phyloP scores from a whole-genome alignment of 2,329 filamentous ascomycete genomes.

The Colletotrichum tofieldiae region DNA sequence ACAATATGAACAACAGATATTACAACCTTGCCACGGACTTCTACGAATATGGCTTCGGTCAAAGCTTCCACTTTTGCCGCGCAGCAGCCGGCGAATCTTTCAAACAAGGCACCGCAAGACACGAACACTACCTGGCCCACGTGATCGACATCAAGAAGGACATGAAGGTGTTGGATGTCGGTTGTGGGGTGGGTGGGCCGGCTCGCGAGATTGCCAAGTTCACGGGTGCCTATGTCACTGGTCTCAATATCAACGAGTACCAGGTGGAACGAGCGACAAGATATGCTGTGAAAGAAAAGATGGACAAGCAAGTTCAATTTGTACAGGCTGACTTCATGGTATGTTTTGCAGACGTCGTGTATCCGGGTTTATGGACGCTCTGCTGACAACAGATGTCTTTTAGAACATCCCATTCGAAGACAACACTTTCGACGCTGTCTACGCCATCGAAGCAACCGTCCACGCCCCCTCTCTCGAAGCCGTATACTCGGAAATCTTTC shows the following conservation, averaged over 20 bases:
- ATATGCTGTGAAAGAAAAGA: slow-evolving; percentile 86
- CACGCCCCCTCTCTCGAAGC: slow-evolving; percentile 93
- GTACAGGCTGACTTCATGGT: slow-evolving; percentile 98
- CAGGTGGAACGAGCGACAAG: slow-evolving; percentile 94
- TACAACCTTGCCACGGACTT: slow-evolving; percentile 97
- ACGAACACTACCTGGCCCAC: slow-evolving; percentile 97
- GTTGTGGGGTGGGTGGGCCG: slow-evolving; percentile 96
- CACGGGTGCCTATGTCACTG: slow-evolving; percentile 88
- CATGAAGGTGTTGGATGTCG: slow-evolving; percentile 95
- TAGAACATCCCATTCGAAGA: slow-evolving; percentile 77
- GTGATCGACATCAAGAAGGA: slow-evolving; percentile 87
- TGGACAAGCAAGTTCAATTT: slow-evolving; percentile 85
- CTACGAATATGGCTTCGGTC: slow-evolving; percentile 97
- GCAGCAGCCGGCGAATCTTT: slow-evolving; percentile 91
- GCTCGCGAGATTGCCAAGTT: slow-evolving; percentile 98
- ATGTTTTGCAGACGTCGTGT: slow-evolving; percentile 30
- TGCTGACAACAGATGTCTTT: too few species aligned
- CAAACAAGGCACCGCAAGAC: slow-evolving; percentile 91
- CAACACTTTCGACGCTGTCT: slow-evolving; percentile 93
- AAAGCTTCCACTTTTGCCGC: slow-evolving; percentile 98
- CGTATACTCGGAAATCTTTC: slow-evolving; percentile 95
- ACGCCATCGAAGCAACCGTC: slow-evolving; percentile 97
- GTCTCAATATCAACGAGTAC: slow-evolving; percentile 99
- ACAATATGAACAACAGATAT: slow-evolving; percentile 71
- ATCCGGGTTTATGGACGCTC: accelerated